These are phyloP conservation scores for Tetraselmis striata DNA, from an alignment of 139 green algal genomes.

Conservation along the genomic window DNA sequence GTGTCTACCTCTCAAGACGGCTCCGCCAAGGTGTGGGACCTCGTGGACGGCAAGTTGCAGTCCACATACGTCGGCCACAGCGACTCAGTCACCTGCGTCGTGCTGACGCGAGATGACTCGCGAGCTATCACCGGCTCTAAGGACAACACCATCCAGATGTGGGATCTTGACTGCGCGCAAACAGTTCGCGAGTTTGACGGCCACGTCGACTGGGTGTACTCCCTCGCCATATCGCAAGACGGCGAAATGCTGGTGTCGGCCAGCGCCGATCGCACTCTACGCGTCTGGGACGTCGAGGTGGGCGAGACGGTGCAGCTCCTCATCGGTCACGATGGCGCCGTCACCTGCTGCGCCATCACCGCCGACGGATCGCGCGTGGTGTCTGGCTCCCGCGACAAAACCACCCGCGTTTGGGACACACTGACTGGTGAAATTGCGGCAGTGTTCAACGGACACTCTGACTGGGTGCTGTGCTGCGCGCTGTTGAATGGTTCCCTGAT, in stretches of 20 bases:
- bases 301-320: neutral
- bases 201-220: neutral
- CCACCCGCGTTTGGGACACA: neutral
- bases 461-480: neutral
- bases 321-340: neutral
- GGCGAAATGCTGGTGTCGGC: neutral
- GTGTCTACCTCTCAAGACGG: neutral
- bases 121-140: neutral
- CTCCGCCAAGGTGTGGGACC: neutral
- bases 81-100: neutral
- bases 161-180: neutral
- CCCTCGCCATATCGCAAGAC: neutral
- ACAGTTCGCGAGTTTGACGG: neutral
- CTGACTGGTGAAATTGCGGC: neutral
- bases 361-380: neutral
- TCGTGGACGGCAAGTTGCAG: neutral
- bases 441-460: neutral
- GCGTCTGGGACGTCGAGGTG: neutral
- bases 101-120: neutral
- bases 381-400: neutral
- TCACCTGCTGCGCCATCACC: neutral
- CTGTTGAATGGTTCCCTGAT: neutral
- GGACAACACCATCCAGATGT: neutral
- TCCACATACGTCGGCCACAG: neutral
- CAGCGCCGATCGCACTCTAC: neutral